Evolutionary conservation across 768 basidiomycete species (phyloP).

Genomic region (Termitomyces sp.): DNA sequence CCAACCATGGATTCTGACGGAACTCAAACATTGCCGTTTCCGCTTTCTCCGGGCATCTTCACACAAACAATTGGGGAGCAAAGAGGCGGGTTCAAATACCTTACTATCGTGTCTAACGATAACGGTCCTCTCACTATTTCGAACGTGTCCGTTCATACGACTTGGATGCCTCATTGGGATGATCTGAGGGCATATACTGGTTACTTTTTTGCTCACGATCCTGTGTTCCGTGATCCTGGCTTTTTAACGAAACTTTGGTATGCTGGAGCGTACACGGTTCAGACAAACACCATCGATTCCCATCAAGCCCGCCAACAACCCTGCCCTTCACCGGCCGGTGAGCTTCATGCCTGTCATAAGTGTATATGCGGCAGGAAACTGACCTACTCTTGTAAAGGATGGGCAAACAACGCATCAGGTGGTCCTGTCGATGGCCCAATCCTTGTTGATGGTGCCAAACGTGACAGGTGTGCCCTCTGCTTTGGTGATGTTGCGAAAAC

Average conservation of each 20-base stretch:
- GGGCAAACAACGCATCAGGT: conserved; percentile 45
- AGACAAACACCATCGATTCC: conserved; percentile 41
- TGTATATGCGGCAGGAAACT: background rate
- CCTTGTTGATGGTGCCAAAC: conserved; percentile 50
- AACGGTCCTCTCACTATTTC: conserved; percentile 34
- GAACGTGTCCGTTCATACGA: conserved; percentile 37
- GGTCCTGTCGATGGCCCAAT: conserved; percentile 47
- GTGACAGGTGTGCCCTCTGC: conserved; percentile 34
- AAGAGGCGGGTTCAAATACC: conserved; percentile 45
- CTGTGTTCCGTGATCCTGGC: conserved; percentile 36
- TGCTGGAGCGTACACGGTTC: conserved; percentile 52
- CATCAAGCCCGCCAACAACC: conserved; percentile 30
- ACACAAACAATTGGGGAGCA: conserved; percentile 33
- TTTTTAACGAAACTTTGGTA: conserved; percentile 53
- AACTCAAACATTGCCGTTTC: conserved; percentile 26
- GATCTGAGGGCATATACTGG: conserved; percentile 42
- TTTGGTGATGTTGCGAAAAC: background rate
- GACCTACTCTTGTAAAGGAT: conserved; percentile 25
- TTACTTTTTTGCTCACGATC: conserved; percentile 42
- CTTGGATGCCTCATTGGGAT: conserved; percentile 48
- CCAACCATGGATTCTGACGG: conserved; percentile 28
- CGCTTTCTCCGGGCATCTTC: conserved; percentile 23
- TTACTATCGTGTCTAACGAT: conserved; percentile 41
- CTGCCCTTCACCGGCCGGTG: conserved; percentile 21
- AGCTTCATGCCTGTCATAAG: background rate